Evolutionary conservation across 1,139 yeast genomes (phyloP).

Genomic region (Yamadazyma spencermartinsiae): DNA sequence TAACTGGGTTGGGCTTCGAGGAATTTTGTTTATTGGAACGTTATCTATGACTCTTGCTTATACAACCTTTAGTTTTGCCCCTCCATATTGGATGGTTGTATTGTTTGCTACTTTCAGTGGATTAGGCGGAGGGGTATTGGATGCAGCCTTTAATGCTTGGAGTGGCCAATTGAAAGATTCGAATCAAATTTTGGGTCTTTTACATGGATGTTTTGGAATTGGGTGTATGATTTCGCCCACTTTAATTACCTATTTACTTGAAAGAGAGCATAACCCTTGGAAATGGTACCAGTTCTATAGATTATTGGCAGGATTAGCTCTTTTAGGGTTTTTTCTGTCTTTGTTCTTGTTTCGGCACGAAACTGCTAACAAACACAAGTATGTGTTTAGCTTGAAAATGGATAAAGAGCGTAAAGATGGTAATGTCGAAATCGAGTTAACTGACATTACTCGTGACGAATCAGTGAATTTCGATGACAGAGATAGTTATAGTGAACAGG

Average conservation of each 20-base stretch:
- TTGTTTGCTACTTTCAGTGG: conserved; percentile 49
- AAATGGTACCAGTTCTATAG: conserved; percentile 49
- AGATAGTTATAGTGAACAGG: conserved; percentile 9
- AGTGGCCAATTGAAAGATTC: conserved; percentile 57
- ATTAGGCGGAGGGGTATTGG: conserved; percentile 59
- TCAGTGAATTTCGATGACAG: not conserved
- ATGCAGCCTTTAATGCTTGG: conserved; percentile 60
- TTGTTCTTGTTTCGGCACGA: conserved; percentile 47
- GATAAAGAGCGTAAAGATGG: conserved; percentile 10
- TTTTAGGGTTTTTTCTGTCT: conserved; percentile 7
- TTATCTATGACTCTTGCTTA: conserved; percentile 32
- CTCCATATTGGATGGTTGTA: conserved; percentile 39
- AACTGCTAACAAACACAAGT: conserved; percentile 54
- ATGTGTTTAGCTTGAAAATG: conserved; percentile 22
- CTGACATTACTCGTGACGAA: conserved; percentile 7
- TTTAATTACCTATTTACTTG: conserved; percentile 46
- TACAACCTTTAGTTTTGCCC: conserved; percentile 27
- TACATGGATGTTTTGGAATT: conserved; percentile 69
- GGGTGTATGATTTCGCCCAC: conserved; percentile 71
- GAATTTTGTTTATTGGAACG: conserved; percentile 37
- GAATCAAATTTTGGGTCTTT: conserved; percentile 62
- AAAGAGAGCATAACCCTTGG: conserved; percentile 37
- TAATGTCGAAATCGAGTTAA: conserved; percentile 8
- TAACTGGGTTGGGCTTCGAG: conserved; percentile 34
- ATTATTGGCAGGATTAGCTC: conserved; percentile 28